Evolutionary conservation across 306 rosid species (phyloP), one percentile per base, ranked within the genome.

Genomic region (Cyclanthera cordifolia): DNA sequence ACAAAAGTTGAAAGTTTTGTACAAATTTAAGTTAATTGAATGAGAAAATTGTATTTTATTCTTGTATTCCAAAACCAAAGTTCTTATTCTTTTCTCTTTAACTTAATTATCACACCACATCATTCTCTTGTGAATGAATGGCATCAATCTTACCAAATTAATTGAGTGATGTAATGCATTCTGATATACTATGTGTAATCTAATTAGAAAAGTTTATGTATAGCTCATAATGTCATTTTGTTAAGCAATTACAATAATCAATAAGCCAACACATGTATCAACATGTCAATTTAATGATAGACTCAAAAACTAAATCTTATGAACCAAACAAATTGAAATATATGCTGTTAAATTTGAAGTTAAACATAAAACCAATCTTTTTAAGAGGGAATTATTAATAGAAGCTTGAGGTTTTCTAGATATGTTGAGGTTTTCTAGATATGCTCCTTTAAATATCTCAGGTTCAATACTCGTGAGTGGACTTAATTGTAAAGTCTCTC

Each of bases 1-100:
- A 61, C 68, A 37, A 61, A 61, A 61, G 68, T 61, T 61, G 68
- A 39, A 61, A 39, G 28, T 61, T 61, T 39, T 61, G 68, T 61
- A 61, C 68, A 61, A 61, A 61, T 61, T 61, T 20, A 61, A 10
- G 30, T 17, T n/a, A n/a, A n/a, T n/a, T 61, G 6, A 61, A 61
- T 61, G 50, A 39, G 11, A 60, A 60, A 28, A 12, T 19, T 61
- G 4, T 19, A 61, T 10, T 61, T 60, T 61, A 20, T 61, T 61
- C 50, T 61, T 61, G 5, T 32, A 32, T 32, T 16, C 45, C 23
- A 57, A 57, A 13, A 53, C 5, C 16, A 10, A 53, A 53, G 14
- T 25, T 21, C 19, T 5, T 8, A n/a, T 50, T 20, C 15, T 10
- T 13, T 54, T 24, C 32, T 53, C 9, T 14, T 14, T 25, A 1